Conservation (phyloP, 345 rosid species). For the Fremontodendron californicum region DNA sequence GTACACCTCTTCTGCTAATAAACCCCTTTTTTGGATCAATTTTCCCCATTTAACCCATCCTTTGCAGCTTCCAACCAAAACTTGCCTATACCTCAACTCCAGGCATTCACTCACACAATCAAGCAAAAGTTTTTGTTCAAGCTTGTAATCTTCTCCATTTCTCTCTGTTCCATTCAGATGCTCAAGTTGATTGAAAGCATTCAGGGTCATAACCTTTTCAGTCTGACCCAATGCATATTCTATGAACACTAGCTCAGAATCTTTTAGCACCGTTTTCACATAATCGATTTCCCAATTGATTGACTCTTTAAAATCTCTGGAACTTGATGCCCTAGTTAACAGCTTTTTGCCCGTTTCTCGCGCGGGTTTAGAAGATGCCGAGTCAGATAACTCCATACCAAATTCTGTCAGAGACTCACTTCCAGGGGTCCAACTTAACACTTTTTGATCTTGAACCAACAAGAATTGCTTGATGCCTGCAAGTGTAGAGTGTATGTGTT, state of each 20-base stretch:
- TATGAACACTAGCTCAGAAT: conserved; percentile 38
- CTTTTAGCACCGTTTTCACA: conserved; percentile 40
- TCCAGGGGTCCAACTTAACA: conserved; percentile 15
- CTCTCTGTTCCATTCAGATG: conserved; percentile 19
- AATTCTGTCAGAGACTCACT: conserved; percentile 20
- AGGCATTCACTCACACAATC: conserved; percentile 54
- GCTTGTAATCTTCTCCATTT: conserved; percentile 40
- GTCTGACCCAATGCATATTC: conserved; percentile 43
- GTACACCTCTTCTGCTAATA: conserved; percentile 59
- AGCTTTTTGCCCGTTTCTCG: conserved; percentile 21
- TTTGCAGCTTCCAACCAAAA: conserved; percentile 44
- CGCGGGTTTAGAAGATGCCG: conserved; percentile 37
- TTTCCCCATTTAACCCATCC: conserved; percentile 34
- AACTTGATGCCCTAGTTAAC: conserved; percentile 20
- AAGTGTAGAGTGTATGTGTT: not conserved
- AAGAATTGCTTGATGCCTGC: conserved; percentile 28
- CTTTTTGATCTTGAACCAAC: conserved; percentile 21
- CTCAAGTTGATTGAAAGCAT: conserved; percentile 54
- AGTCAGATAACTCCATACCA: conserved; percentile 36
- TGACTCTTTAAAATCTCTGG: conserved; percentile 22
- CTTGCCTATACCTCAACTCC: conserved; percentile 29
- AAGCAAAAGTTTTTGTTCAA: conserved; percentile 48
- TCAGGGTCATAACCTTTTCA: conserved; percentile 30
- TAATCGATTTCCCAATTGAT: conserved; percentile 58
- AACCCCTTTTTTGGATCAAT: conserved; percentile 36